Conservation (phyloP, 2,329 filamentous ascomycete genomes). For the Cladosporium sp. region DNA sequence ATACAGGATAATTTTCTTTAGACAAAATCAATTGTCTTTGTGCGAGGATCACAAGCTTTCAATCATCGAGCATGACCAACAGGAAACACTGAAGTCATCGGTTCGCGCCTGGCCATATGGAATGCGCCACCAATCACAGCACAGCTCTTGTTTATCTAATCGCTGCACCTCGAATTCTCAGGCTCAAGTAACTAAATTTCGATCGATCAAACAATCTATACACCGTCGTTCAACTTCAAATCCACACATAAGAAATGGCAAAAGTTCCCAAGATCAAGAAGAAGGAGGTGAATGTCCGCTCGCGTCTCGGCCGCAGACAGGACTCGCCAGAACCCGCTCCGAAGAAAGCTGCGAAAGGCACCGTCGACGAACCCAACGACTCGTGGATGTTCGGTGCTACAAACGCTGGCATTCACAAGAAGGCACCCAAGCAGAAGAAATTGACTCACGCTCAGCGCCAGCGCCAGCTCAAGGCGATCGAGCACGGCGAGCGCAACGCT, state of each 20-base stretch:
- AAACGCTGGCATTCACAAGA: slow-evolving; percentile 66
- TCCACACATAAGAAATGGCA: slow-evolving; percentile 31
- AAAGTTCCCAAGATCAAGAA: slow-evolving; percentile 47
- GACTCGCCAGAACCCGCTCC: slow-evolving; percentile 56
- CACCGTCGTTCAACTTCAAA: not conserved
- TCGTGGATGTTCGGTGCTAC: slow-evolving; percentile 68
- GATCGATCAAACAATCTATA: not conserved
- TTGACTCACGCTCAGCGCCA: slow-evolving; percentile 50
- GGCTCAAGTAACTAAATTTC: not conserved
- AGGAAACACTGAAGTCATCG: no score
- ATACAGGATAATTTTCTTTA: no score
- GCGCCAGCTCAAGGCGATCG: slow-evolving; percentile 52
- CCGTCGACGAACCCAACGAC: slow-evolving; percentile 44
- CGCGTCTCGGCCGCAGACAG: slow-evolving; percentile 69
- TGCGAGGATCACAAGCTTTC: no score
- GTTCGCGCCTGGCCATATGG: no score
- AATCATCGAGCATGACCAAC: no score
- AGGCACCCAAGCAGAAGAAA: slow-evolving; percentile 52
- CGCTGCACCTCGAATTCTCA: not conserved
- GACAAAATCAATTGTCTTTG: no score
- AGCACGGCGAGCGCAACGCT: slow-evolving; percentile 51
- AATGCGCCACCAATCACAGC: not conserved
- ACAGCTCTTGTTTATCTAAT: not conserved
- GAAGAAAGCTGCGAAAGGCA: slow-evolving; percentile 39
- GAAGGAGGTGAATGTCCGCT: slow-evolving; percentile 60